Conservation (phyloP, 495 filamentous ascomycete species). For the Polyplosphaeria fusca region DNA sequence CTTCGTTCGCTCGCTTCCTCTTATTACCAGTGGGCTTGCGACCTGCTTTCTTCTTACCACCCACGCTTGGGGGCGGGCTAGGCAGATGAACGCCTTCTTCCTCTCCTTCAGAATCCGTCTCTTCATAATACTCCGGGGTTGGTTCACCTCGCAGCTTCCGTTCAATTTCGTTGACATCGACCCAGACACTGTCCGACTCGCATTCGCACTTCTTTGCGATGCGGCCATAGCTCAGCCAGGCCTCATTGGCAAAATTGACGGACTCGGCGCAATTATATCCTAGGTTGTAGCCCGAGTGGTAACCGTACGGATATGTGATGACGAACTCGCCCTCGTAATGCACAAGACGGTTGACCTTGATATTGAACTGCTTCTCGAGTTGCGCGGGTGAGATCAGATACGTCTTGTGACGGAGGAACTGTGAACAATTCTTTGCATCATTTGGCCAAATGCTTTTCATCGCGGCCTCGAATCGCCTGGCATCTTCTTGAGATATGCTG, state of each 20-base stretch:
- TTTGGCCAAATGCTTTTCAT: constrained; percentile 96
- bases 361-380: constrained; percentile 80
- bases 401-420: constrained; percentile 96
- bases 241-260: constrained; percentile 94
- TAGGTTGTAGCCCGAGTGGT: constrained; percentile 96
- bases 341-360: constrained; percentile 93
- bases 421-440: constrained; percentile 94
- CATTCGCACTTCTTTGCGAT: constrained; percentile 98
- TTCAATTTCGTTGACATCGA: constrained; percentile 91
- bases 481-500: constrained; percentile 94
- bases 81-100: constrained; percentile 68
- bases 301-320: constrained; percentile 97
- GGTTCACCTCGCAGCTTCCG: constrained; percentile 88
- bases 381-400: constrained; percentile 94
- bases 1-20: constrained; percentile 55
- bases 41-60: constrained; percentile 52
- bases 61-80: constrained; percentile 74
- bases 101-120: constrained; percentile 74
- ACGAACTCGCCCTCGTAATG: constrained; percentile 97
- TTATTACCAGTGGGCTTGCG: constrained; percentile 48
- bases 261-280: constrained; percentile 99
- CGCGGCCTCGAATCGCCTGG: constrained; percentile 86
- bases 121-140: constrained; percentile 80
- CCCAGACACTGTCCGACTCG: constrained; percentile 95
- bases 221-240: constrained; percentile 90